Conservation (phyloP, 2,329 filamentous ascomycete species). For the Aspergillus alliaceus region DNA sequence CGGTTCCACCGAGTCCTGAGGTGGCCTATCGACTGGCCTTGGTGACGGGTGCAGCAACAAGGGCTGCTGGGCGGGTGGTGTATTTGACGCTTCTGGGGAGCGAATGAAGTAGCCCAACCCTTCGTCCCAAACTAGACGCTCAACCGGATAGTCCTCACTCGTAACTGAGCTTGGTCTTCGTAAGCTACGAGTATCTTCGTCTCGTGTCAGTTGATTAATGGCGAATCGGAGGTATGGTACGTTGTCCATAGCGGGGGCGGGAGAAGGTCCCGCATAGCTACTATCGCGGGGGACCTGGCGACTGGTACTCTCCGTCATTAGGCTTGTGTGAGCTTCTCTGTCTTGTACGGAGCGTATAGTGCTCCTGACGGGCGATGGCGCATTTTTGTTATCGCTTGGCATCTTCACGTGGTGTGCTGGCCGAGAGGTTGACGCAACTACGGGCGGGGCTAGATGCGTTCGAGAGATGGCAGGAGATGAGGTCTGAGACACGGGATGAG, state of each 20-base stretch:
- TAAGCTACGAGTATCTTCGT: constrained; percentile 62
- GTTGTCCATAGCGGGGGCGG: constrained; percentile 78
- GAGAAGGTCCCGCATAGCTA: constrained; percentile 40
- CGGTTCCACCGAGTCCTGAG: constrained; percentile 25
- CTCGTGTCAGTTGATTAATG: constrained; percentile 78
- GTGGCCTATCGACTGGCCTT: constrained; percentile 16
- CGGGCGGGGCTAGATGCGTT: constrained; percentile 24
- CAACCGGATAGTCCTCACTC: constrained; percentile 50
- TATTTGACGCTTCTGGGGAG: constrained; percentile 30
- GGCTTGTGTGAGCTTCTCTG: constrained; percentile 20
- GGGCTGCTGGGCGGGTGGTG: constrained; percentile 35
- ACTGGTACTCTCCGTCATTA: constrained; percentile 24
- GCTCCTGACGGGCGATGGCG: constrained; percentile 22
- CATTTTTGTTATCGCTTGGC: constrained; percentile 8
- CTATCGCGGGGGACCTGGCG: constrained; percentile 27
- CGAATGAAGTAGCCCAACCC: constrained; percentile 45
- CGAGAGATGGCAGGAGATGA: constrained; percentile 30
- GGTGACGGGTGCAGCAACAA: constrained; percentile 26
- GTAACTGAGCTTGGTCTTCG: constrained; percentile 51
- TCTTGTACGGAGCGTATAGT: constrained; percentile 30
- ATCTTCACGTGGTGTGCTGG: constrained; percentile 9
- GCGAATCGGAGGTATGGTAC: constrained; percentile 87
- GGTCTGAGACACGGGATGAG: constrained; percentile 30
- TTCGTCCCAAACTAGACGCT: constrained; percentile 51
- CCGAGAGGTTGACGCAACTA: constrained; percentile 11